Evolutionary conservation across 768 basidiomycete genomes (phyloP), one percentile per base, ranked within the genome.

Genomic region (Leccinum rimulosum): DNA sequence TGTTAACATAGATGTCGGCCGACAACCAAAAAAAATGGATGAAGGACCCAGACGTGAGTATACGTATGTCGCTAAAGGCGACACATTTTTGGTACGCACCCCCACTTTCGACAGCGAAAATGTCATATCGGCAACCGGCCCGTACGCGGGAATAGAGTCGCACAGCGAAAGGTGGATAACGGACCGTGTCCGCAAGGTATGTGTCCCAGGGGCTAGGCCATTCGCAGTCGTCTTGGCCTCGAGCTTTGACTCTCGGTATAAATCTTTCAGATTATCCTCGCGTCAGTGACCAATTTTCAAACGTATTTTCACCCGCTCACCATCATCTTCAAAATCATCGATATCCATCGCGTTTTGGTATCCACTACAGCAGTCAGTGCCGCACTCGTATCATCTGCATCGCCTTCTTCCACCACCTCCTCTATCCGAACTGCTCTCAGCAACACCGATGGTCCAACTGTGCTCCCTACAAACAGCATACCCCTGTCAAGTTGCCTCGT

Each of bases 261-360:
- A 71, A 67, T 88, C 86, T 86, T 66, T 60, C 31, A 56, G 60
- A 57, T 50, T 50, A 25, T 48, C 45, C n/a, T 43, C 40, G 17
- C 40, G 40, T 43, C n/a, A 43, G 40, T 19, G 9, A 43, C 40
- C n/a, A 43, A 11, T n/a, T 43, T 43, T 43, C n/a, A 6, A 9
- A 43, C 40, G 9, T 43, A 19, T 43, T 43, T 43, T 43, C 40
- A 86, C 28, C 55, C 55, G 50, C 54, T 61, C 61, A 73, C 65
- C 57, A 77, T 79, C 81, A 64, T 87, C 87, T 69, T 93, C 94
- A 58, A 95, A 91, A 61, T 93, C 90, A 63, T 94, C 91, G 55
- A 89, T 74, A 61, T 95, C 89, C 85, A 93, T 91, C 22, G 73
- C 66, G 55, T 77, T 73, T 66, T 66, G 47, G 69, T 72, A 56